Percentiles rank a stretch among this genome's conserved stretches.
phyloP scores from a whole-genome alignment of 306 rosid species.

The Alnus glutinosa region DNA sequence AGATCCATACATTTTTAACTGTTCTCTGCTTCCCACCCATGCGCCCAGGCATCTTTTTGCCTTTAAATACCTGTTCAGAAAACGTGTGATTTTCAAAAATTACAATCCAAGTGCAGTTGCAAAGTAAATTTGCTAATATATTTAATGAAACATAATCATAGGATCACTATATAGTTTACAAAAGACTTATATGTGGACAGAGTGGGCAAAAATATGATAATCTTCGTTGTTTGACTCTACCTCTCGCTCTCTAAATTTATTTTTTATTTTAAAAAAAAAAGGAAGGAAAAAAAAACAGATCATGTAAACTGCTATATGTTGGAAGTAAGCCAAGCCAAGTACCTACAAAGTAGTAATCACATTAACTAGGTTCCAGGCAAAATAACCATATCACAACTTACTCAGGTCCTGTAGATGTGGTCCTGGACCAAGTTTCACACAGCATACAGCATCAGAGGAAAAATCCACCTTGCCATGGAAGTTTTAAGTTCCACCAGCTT shows the following conservation, averaged over 20 bases:
- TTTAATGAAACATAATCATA: conserved; percentile 1
- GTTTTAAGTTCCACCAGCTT: conserved; percentile 4
- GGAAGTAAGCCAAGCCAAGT: background rate
- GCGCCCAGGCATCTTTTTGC: conserved; percentile 88
- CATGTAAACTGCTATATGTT: background rate
- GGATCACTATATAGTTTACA: conserved; percentile 14
- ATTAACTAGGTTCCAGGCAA: background rate
- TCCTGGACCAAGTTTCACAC: conserved; percentile 1
- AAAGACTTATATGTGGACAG: conserved; percentile 12
- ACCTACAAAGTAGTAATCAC: background rate
- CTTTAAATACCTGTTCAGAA: conserved; percentile 69
- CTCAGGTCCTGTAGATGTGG: background rate
- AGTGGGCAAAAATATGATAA: conserved; percentile 3
- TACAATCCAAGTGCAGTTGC: conserved; percentile 11
- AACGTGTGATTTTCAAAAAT: conserved; percentile 7
- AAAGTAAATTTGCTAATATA: conserved; percentile 9
- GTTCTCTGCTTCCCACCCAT: conserved; percentile 94
- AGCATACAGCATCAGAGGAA: background rate
- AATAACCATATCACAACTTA: background rate
- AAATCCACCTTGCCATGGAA: background rate
- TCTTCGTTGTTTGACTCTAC: background rate
- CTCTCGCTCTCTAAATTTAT: background rate
- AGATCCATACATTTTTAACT: conserved; percentile 89
- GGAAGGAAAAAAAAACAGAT: background rate
- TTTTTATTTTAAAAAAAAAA: background rate